Percentiles rank a stretch among this genome's conserved stretches.
phyloP scores from a whole-genome alignment of 2,329 filamentous ascomycete genomes.

The Fusarium euwallaceae region DNA sequence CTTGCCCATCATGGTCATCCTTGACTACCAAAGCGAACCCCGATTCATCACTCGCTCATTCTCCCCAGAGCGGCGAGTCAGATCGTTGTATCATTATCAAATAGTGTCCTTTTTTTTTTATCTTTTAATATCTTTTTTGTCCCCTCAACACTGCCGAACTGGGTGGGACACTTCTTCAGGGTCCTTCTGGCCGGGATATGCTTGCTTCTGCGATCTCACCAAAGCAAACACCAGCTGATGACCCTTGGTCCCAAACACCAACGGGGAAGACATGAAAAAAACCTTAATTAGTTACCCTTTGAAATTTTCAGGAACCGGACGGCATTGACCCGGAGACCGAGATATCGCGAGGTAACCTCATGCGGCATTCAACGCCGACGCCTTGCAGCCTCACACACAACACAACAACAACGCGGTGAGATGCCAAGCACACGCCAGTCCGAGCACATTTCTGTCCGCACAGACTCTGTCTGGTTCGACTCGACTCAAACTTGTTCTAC shows the following conservation, averaged over 20 bases:
- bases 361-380: conserved; percentile 1
- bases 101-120: not conserved
- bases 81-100: not conserved
- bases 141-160: not conserved
- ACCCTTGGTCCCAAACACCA: not conserved
- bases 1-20: not conserved
- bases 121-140: not conserved
- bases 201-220: not conserved
- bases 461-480: not conserved
- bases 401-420: not conserved
- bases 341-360: not conserved
- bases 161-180: not conserved
- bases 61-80: not conserved
- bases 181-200: conserved; percentile 4
- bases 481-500: not conserved
- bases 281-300: not conserved
- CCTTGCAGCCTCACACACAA: not conserved
- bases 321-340: conserved; percentile 2
- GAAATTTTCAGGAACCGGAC: not conserved
- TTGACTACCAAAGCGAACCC: not conserved
- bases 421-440: conserved; percentile 7
- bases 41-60: not conserved
- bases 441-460: conserved; percentile 8
- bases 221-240: not conserved
- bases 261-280: not conserved